phyloP scores from a whole-genome alignment of 208 protist species.

The Trypanosoma vivax region DNA sequence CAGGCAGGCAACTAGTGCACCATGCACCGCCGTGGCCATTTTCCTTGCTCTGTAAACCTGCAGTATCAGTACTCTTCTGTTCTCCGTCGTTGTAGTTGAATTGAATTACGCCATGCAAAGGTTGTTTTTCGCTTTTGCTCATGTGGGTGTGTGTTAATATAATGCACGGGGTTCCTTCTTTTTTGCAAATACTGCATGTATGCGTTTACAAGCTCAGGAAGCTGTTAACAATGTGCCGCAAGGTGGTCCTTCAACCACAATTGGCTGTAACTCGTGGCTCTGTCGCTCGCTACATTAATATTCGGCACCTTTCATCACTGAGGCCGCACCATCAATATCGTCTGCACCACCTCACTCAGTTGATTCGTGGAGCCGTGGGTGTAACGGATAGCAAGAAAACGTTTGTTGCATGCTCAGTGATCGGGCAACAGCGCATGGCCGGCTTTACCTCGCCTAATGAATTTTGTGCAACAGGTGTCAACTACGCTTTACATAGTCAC shows the following conservation, averaged over 20 bases:
- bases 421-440: conserved; percentile 1
- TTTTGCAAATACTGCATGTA: not conserved
- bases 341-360: conserved; percentile 1
- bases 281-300: not conserved
- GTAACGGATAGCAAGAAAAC: not conserved
- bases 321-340: conserved; percentile 11
- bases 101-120: too few species aligned
- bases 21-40: too few species aligned
- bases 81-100: too few species aligned
- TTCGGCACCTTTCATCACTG: conserved; percentile 14
- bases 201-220: too few species aligned
- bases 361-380: not conserved
- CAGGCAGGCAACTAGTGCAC: too few species aligned
- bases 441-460: not conserved
- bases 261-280: not conserved
- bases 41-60: too few species aligned
- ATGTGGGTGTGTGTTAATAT: conserved; percentile 1
- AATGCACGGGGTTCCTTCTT: not conserved
- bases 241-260: not conserved
- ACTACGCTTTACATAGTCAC: conserved; percentile 58
- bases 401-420: conserved; percentile 21
- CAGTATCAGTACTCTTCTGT: too few species aligned
- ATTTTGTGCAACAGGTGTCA: conserved; percentile 51
- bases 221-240: conserved; percentile 5
- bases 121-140: too few species aligned